A percentile compares a stretch with the other conserved stretches of the same genome.
Conservation (phyloP, 345 rosid genomes). For the Aquilaria sinensis region DNA sequence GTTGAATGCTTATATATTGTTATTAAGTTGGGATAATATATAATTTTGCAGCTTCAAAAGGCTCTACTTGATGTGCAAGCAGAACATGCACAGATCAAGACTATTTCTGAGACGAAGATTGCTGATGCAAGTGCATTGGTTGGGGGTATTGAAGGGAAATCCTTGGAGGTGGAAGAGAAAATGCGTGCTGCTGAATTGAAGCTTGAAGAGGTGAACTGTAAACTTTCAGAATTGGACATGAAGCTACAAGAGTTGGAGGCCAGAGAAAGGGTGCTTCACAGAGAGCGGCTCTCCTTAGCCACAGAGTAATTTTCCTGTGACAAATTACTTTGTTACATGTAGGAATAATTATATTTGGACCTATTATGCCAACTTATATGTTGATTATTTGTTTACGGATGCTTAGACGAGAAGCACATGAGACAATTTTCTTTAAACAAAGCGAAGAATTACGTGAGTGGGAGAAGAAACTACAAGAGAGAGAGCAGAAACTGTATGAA, state of each 20-base stretch:
- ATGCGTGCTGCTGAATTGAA: conserved; percentile 47
- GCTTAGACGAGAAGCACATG: conserved; percentile 72
- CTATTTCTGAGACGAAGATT: conserved; percentile 55
- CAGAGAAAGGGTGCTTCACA: conserved; percentile 52
- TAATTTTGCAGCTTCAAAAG: conserved; percentile 63
- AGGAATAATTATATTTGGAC: conserved; percentile 4
- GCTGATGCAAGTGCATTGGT: conserved; percentile 58
- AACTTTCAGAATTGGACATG: conserved; percentile 56
- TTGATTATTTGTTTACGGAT: conserved; percentile 1
- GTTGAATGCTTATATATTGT: background rate
- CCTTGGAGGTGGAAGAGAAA: conserved; percentile 55
- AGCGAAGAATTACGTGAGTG: conserved; percentile 71
- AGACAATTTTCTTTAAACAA: conserved; percentile 55
- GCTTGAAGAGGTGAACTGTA: conserved; percentile 57
- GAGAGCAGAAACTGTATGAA: conserved; percentile 48
- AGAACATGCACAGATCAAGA: conserved; percentile 43
- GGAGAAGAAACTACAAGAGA: conserved; percentile 51
- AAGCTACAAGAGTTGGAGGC: conserved; percentile 66
- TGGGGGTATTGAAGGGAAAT: conserved; percentile 45
- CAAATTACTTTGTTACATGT: background rate
- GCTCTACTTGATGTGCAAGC: conserved; percentile 45
- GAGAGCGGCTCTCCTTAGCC: conserved; percentile 57
- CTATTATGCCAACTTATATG: conserved; percentile 5
- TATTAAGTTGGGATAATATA: conserved; percentile 2
- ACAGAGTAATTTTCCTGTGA: conserved; percentile 45